Base-by-base conservation (phyloP, 306 rosid species). In the Vicia sativa region DNA sequence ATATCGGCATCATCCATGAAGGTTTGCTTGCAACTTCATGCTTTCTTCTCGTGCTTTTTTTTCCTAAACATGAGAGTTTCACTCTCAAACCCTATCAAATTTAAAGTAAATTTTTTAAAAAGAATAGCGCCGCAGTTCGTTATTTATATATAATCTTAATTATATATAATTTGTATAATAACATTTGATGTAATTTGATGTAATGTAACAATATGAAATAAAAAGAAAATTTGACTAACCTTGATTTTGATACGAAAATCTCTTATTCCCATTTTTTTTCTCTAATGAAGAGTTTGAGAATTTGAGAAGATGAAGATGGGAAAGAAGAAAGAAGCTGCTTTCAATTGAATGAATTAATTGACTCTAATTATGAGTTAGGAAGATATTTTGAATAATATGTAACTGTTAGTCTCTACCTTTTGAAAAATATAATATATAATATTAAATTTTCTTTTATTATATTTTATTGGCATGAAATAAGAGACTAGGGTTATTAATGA, bases 1-100 rank as follows among this genome's bases (percentile, higher is more conserved):
- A 76, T 31, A 92, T 78, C 62, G 98, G 95, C 71, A 73, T 68
- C 95, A 89, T 86, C 98, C 96, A 87, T 58, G 92, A 83, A 8
- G 82, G 77, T 53, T 82, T 84, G 59, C 31, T 77, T 46, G 56
- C 23, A 11, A 4, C 16, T 49, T 15, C 72, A 48, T 4, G 38
- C 9, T 52, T 70, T 49, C 80, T 77, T 77, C 69, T 80, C 55
- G 76, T 79, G n/a, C 76, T 50, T 7, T 69, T 65, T 69, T 68
- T 63, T 46, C 86, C 77, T 42, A 60, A 65, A 12, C 78, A 42
- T 19, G 81, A 64, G 1, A 78, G 52, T 65, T 74, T 85, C 71
- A 89, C 54, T 86, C 81, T 46, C 16, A 88, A 68, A 18, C 70
- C 83, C 91, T 86, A 54, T 29, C 9, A 59, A 70, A 37, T 5